Percentiles rank a stretch among this genome's conserved stretches.
These are phyloP conservation scores for Corynascus novoguineensis DNA, from an alignment of 495 filamentous ascomycete genomes.

Conservation along the genomic window DNA sequence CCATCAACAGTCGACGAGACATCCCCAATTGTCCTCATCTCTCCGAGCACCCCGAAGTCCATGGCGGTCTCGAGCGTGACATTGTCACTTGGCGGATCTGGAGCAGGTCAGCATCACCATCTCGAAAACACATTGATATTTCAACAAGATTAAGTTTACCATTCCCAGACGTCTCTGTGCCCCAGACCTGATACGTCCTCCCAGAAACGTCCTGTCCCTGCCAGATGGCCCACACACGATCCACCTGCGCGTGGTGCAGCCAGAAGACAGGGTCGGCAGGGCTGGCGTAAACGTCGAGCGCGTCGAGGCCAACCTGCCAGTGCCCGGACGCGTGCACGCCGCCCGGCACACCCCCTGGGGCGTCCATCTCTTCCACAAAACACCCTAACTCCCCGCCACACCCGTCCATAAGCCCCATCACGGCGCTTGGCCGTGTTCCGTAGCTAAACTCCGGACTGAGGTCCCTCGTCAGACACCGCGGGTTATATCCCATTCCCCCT, in stretches of 20 bases:
- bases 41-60: neutral
- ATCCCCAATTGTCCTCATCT: neutral
- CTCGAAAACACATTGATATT: neutral
- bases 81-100: neutral
- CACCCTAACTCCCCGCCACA: constrained; percentile 11
- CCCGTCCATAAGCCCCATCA: constrained; percentile 18
- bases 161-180: constrained; percentile 12
- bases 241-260: constrained; percentile 59
- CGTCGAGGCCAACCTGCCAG: constrained; percentile 21
- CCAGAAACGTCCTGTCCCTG: constrained; percentile 41
- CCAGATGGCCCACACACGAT: constrained; percentile 63
- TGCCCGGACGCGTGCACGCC: constrained; percentile 23
- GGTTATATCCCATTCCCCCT: constrained; percentile 35
- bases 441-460: constrained; percentile 37
- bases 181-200: constrained; percentile 13
- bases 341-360: constrained; percentile 2
- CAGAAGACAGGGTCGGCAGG: constrained; percentile 61
- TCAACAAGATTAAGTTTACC: constrained; percentile 9
- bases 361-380: constrained; percentile 17
- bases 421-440: constrained; percentile 14
- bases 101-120: neutral
- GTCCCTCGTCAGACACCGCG: constrained; percentile 58
- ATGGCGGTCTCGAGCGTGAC: neutral
- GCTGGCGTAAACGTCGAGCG: constrained; percentile 48
- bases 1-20: neutral